Percentiles rank a stretch among this genome's conserved stretches.
Conservation (phyloP, 805 yeast species). For the Cyberlindnera americana region DNA sequence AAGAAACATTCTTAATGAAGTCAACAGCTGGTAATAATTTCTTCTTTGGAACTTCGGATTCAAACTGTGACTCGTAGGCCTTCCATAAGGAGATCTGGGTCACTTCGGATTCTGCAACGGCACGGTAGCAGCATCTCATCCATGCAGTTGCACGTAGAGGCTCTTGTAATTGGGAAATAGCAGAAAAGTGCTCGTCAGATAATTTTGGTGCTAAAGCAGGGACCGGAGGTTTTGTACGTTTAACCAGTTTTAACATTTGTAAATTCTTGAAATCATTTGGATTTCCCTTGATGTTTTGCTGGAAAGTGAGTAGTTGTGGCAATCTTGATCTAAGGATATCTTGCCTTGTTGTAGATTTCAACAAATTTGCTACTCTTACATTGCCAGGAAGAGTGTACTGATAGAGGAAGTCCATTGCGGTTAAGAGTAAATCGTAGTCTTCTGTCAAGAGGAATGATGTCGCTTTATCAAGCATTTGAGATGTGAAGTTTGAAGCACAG, state of each 20-base stretch:
- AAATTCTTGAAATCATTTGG: slow-evolving; percentile 24
- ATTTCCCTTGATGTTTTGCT: slow-evolving; percentile 37
- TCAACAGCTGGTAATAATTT: slow-evolving; percentile 90
- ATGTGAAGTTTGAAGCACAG: slow-evolving; percentile 46
- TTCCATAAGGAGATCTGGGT: slow-evolving; percentile 96
- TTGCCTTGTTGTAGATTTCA: slow-evolving; percentile 44
- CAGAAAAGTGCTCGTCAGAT: slow-evolving; percentile 50
- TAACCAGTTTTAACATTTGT: slow-evolving; percentile 38
- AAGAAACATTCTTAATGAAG: slow-evolving; percentile 89
- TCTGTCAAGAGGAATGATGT: slow-evolving; percentile 56
- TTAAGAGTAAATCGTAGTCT: slow-evolving; percentile 67
- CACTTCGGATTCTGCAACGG: slow-evolving; percentile 74
- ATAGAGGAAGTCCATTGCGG: slow-evolving; percentile 77
- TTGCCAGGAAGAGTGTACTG: slow-evolving; percentile 69
- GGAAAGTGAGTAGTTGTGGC: slow-evolving; percentile 56
- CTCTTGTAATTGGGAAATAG: slow-evolving; percentile 66
- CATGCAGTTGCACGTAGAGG: slow-evolving; percentile 91
- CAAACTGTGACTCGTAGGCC: slow-evolving; percentile 85
- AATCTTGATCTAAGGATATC: slow-evolving; percentile 54
- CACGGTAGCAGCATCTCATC: slow-evolving; percentile 90
- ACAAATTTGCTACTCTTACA: slow-evolving; percentile 50
- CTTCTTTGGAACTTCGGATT: slow-evolving; percentile 48
- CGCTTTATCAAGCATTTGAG: slow-evolving; percentile 46
- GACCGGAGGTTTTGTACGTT: slow-evolving; percentile 57
- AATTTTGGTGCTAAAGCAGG: slow-evolving; percentile 67